phyloP scores from a whole-genome alignment of 75 land plant species.

The Selaginella moellendorffii region DNA sequence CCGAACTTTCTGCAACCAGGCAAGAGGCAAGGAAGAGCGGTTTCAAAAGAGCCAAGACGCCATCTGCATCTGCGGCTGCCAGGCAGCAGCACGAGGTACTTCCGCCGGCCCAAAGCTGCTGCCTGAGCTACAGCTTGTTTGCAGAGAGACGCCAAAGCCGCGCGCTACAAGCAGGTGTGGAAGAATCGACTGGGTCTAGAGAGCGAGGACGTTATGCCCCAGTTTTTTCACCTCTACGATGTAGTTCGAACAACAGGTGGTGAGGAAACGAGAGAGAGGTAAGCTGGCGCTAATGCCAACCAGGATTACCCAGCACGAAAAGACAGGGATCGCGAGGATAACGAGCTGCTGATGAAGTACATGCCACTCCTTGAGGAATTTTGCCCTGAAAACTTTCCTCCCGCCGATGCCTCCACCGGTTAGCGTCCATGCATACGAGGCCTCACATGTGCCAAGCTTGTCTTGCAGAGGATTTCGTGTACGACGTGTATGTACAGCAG shows the following conservation, averaged over 20 bases:
- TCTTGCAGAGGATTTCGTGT: not conserved
- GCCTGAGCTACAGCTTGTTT: too few relatives aligned
- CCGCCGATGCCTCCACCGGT: not conserved
- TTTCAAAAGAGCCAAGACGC: not conserved
- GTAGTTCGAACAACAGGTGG: not conserved
- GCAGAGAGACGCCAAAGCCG: not conserved
- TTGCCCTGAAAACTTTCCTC: not conserved
- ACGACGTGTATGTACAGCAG: not conserved
- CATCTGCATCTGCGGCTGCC: not conserved
- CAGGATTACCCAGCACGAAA: too few relatives aligned
- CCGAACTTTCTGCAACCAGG: not conserved
- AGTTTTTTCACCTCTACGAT: not conserved
- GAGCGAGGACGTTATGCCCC: not conserved
- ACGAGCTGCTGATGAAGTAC: not conserved
- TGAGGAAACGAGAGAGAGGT: too few relatives aligned
- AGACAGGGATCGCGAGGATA: too few relatives aligned
- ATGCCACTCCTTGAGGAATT: not conserved
- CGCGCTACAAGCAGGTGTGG: not conserved
- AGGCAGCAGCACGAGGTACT: not conserved
- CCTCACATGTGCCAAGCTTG: not conserved
- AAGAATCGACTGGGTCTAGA: not conserved
- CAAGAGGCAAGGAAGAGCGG: not conserved
- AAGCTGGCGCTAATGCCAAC: too few relatives aligned
- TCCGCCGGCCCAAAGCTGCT: not conserved
- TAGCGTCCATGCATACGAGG: not conserved